Conservation (phyloP, 805 yeast genomes). For the Suhomyces faveliae region DNA sequence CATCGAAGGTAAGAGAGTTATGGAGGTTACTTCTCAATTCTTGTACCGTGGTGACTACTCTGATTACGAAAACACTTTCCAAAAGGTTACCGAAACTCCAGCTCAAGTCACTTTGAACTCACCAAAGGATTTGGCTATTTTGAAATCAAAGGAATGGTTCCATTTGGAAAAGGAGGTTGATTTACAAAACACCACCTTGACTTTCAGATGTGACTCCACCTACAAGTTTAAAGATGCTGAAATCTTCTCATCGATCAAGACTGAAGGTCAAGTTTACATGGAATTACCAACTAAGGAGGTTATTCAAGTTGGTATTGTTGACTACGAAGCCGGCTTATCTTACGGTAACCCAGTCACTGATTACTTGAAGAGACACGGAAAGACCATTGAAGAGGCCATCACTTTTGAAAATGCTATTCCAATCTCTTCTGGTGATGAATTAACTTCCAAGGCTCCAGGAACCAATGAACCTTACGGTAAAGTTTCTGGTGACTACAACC, state of each 20-base stretch:
- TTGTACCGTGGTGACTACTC: slow-evolving; percentile 90
- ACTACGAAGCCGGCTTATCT: slow-evolving; percentile 86
- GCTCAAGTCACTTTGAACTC: slow-evolving; percentile 71
- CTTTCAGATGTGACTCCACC: slow-evolving; percentile 85
- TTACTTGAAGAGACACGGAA: slow-evolving; percentile 87
- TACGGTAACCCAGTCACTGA: slow-evolving; percentile 98
- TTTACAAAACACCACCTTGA: slow-evolving; percentile 73
- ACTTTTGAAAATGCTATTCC: slow-evolving; percentile 89
- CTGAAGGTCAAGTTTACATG: slow-evolving; percentile 79
- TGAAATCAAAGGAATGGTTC: slow-evolving; percentile 98
- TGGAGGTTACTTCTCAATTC: slow-evolving; percentile 94
- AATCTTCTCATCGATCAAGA: slow-evolving; percentile 74
- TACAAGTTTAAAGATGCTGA: slow-evolving; percentile 75
- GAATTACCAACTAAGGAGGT: slow-evolving; percentile 93
- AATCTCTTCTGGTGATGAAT: slow-evolving; percentile 62
- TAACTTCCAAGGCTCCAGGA: slow-evolving; percentile 81
- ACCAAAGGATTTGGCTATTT: slow-evolving; percentile 87
- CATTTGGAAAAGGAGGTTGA: slow-evolving; percentile 70
- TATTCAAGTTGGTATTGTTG: slow-evolving; percentile 76
- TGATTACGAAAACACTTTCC: slow-evolving; percentile 91
- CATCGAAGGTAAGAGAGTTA: slow-evolving; percentile 73
- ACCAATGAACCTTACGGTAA: slow-evolving; percentile 95
- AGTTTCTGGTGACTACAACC: slow-evolving; percentile 98
- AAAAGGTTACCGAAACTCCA: slow-evolving; percentile 83
- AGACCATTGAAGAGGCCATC: slow-evolving; percentile 90